Base-by-base conservation (phyloP, 139 green algal species). In the Mychonastes homosphaera region DNA sequence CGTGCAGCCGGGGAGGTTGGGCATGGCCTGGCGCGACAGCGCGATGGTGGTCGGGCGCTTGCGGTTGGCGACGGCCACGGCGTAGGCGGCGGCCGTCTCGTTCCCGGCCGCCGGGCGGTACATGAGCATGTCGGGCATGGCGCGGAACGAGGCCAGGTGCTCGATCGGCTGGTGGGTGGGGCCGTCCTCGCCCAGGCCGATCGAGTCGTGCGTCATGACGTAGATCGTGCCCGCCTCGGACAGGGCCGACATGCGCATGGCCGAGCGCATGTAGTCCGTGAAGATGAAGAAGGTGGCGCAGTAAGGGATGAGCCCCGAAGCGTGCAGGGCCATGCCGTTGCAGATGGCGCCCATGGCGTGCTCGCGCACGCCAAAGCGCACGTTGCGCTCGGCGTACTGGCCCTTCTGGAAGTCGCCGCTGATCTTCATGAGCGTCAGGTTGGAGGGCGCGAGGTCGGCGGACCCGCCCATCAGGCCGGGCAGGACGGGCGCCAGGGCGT, bases 271-370 rank as follows among this genome's bases (percentile, higher is more conserved):
- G 90, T 99, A 99, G 78, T 99, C 92, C 52, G 87, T 94, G 92
- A 99, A 99, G 78, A 98, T 96, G 85, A 94, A 98, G 87, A 99
- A 99, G 73, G 92, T 99, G 56, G 92, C 92, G 73, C 85, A 94
- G 83, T 98, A 99, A 54, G 91, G 86, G 67, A 97, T 85, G 56
- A 98, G 65, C 76, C 92, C 92, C 32, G 71, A 63, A 46, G 60
- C 70, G 84, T 99, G 86, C 44, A 95, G 83, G 29, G 70, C 76
- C 34, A 99, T 90, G 29, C 79, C 92, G 71, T 99, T 99, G 78
- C 63, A 72, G 71, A 98, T 97, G 78, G 92, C 89, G 52, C 87
- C 92, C 92, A 99, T 99, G 64, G 59, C 92, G 77, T 97, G 88
- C 89, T 99, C 92, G 60, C 92, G 87, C 72, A 99, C 92, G 58